Evolutionary conservation across 2,329 filamentous ascomycete species (phyloP).

Genomic region (Amesomyces nigricolor): DNA sequence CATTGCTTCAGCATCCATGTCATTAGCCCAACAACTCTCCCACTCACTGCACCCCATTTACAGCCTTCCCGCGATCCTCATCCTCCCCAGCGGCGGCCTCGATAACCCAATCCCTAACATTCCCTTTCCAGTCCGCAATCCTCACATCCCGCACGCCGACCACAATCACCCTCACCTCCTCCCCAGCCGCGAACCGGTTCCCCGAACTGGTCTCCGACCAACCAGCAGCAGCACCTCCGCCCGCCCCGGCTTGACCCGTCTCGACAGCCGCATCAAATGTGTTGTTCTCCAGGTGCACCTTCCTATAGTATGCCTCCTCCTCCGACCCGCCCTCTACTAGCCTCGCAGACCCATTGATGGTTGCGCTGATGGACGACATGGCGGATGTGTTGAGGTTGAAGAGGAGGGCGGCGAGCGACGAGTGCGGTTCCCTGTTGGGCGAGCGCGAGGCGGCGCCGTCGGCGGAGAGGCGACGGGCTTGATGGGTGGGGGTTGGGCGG

Average conservation of each 20-base stretch:
- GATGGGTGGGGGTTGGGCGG: conserved; percentile 73
- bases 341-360: conserved; percentile 81
- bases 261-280: conserved; percentile 63
- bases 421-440: conserved; percentile 48
- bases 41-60: conserved; percentile 37
- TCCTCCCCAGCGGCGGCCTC: conserved; percentile 23
- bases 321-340: conserved; percentile 68
- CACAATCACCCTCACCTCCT: conserved; percentile 80
- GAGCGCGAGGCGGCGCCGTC: conserved; percentile 54
- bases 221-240: conserved; percentile 37
- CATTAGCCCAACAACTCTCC: not conserved
- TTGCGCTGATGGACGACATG: conserved; percentile 82
- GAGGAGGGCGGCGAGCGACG: conserved; percentile 74
- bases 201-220: conserved; percentile 44
- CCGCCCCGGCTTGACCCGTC: conserved; percentile 29
- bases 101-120: conserved; percentile 70
- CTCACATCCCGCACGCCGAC: conserved; percentile 79
- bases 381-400: conserved; percentile 88
- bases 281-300: conserved; percentile 84
- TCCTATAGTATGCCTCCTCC: conserved; percentile 78
- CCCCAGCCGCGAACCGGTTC: conserved; percentile 67
- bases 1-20: not conserved
- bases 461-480: conserved; percentile 50
- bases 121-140: conserved; percentile 94
- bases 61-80: conserved; percentile 3